These are phyloP conservation scores for Saccharomycopsis capsularis DNA, from an alignment of 805 yeast genomes.

Conservation along the genomic window DNA sequence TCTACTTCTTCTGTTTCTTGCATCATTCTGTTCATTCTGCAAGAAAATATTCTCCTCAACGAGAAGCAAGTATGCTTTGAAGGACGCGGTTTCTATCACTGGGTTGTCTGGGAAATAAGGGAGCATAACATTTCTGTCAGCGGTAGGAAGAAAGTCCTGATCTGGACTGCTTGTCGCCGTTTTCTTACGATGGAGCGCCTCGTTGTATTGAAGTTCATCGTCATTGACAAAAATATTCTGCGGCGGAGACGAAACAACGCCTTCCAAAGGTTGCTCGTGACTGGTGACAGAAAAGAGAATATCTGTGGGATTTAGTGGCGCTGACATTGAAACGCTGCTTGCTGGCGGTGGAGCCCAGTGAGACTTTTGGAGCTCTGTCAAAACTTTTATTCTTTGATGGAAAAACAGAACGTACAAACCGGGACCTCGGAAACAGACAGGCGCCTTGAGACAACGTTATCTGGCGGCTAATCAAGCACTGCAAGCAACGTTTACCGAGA, in stretches of 20 bases:
- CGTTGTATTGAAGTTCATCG: slow-evolving; percentile 4
- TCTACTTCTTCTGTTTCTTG: slow-evolving; percentile 6
- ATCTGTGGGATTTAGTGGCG: slow-evolving; percentile 13
- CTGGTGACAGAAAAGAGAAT: slow-evolving; percentile 6
- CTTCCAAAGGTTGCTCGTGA: not conserved
- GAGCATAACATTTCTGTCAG: slow-evolving; percentile 12
- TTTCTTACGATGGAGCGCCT: not conserved
- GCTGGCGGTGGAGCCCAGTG: too few relatives aligned
- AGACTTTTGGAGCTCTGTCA: too few relatives aligned
- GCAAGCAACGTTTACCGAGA: too few relatives aligned
- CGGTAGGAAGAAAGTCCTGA: slow-evolving; percentile 10
- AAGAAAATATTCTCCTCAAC: slow-evolving; percentile 21
- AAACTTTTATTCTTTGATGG: too few relatives aligned
- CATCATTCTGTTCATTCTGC: slow-evolving; percentile 16
- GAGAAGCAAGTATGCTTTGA: slow-evolving; percentile 19
- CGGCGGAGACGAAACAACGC: slow-evolving; percentile 1
- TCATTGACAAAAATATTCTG: slow-evolving; percentile 16
- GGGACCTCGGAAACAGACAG: too few relatives aligned
- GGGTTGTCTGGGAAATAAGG: slow-evolving; percentile 20
- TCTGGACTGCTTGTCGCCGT: not conserved
- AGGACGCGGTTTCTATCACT: slow-evolving; percentile 16
- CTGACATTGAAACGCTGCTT: too few relatives aligned
- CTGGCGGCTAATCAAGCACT: too few relatives aligned
- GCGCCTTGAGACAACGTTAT: too few relatives aligned
- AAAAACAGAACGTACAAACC: too few relatives aligned